Conservation (phyloP, 345 rosid genomes). For the Lenwebbia sp. region DNA sequence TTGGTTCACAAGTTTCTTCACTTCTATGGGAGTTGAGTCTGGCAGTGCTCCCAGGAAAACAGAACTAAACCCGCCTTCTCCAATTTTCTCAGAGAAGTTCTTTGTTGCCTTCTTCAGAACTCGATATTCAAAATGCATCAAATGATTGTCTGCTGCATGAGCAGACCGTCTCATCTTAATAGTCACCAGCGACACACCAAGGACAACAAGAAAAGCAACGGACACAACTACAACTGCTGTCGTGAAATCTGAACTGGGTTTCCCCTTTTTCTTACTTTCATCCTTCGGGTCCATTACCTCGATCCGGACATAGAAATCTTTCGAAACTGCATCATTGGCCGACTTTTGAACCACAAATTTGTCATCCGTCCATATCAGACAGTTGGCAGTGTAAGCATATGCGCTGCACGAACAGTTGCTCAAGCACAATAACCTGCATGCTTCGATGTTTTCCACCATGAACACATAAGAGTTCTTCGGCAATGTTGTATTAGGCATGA, state of each 20-base stretch:
- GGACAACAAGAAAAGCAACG: neutral
- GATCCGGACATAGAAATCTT: neutral
- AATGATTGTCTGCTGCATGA: neutral
- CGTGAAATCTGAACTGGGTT: neutral
- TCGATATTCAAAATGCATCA: neutral
- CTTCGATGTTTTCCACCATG: neutral
- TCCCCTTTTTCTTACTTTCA: neutral
- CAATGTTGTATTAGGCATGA: neutral
- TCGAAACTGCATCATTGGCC: neutral
- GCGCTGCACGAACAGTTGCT: constrained; percentile 25
- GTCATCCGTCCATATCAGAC: constrained; percentile 8
- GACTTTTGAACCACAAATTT: neutral
- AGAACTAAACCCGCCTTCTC: constrained; percentile 21
- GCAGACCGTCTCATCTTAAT: neutral
- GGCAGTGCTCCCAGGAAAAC: constrained; percentile 9
- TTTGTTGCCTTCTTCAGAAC: constrained; percentile 2
- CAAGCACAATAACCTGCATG: constrained; percentile 15
- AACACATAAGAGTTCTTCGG: neutral
- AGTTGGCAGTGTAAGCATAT: constrained; percentile 5
- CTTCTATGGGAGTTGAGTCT: constrained; percentile 7
- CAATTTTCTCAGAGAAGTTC: constrained; percentile 9
- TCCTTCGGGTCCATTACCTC: neutral
- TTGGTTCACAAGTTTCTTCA: constrained; percentile 9
- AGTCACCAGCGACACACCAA: neutral
- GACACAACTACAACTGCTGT: neutral